phyloP scores from a whole-genome alignment of 2,329 filamentous ascomycete genomes.

The Thielaviopsis populi region DNA sequence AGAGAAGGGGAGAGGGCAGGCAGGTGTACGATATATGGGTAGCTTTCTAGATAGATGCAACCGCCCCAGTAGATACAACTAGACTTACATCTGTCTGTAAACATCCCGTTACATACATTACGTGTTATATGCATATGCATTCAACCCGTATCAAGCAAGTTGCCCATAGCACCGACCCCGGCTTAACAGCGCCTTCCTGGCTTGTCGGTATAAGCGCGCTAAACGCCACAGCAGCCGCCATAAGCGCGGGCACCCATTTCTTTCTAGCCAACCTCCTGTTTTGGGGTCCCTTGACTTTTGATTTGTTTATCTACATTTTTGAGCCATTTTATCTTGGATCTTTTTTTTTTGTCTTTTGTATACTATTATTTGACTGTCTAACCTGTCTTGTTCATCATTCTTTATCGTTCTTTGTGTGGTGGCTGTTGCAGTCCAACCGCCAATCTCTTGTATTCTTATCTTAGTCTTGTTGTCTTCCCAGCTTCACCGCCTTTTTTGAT shows the following conservation, averaged over 20 bases:
- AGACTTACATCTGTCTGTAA: too few relatives aligned
- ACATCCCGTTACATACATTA: too few relatives aligned
- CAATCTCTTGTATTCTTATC: background rate
- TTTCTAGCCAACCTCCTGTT: background rate
- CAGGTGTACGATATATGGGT: background rate
- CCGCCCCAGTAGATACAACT: too few relatives aligned
- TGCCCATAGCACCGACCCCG: too few relatives aligned
- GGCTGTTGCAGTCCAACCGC: background rate
- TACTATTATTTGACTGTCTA: background rate
- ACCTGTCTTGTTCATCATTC: background rate
- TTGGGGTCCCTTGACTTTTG: background rate
- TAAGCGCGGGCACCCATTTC: background rate
- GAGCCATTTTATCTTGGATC: background rate
- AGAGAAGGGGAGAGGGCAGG: background rate
- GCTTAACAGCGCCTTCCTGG: background rate
- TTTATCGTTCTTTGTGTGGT: background rate
- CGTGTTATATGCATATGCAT: too few relatives aligned
- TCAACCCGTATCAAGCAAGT: too few relatives aligned
- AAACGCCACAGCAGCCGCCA: background rate
- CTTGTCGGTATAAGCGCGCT: background rate
- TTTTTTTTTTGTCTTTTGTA: background rate
- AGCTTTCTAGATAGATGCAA: too few relatives aligned
- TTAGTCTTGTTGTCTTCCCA: background rate
- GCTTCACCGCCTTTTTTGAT: background rate
- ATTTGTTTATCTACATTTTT: background rate